Evolutionary conservation across 2,329 filamentous ascomycete species (phyloP).

Genomic region (Ceratocystis lukuohia): DNA sequence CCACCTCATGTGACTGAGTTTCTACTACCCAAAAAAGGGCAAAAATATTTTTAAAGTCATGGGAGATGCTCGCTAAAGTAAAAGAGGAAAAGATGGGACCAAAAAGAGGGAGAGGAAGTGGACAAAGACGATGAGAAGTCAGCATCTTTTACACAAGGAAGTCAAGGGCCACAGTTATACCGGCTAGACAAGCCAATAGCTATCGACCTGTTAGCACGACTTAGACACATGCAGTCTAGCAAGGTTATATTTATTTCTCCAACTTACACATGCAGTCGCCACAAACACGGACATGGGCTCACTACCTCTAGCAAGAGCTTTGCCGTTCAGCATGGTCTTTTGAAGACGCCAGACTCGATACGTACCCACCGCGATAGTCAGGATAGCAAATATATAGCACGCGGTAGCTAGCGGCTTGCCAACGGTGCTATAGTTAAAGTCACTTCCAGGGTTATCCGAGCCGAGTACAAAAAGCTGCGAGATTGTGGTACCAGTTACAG

Average conservation of each 20-base stretch:
- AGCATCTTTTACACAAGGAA: not conserved
- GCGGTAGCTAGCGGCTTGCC: slow-evolving; percentile 43
- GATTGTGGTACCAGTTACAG: slow-evolving; percentile 51
- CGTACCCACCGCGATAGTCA: slow-evolving; percentile 26
- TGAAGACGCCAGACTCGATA: slow-evolving; percentile 27
- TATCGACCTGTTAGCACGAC: not conserved
- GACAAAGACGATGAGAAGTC: not conserved
- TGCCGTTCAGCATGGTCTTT: slow-evolving; percentile 24
- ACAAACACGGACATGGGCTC: slow-evolving; percentile 11
- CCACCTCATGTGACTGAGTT: not conserved
- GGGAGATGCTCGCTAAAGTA: not conserved
- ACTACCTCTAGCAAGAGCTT: slow-evolving; percentile 25
- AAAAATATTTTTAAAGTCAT: not conserved
- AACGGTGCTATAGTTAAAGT: slow-evolving; percentile 45
- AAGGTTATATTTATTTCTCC: not conserved
- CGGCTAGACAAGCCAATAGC: not conserved
- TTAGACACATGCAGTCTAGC: not conserved
- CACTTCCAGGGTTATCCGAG: slow-evolving; percentile 21
- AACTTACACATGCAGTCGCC: slow-evolving; percentile 7
- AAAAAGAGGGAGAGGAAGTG: not conserved
- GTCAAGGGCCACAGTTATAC: not conserved
- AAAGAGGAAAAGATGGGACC: not conserved
- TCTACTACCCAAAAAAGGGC: not conserved
- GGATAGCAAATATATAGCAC: slow-evolving; percentile 31
- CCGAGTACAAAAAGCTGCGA: slow-evolving; percentile 52